These are phyloP conservation scores for Phaeosphaeriaceae sp. DNA, from an alignment of 2,329 filamentous ascomycete species.

Conservation along the genomic window DNA sequence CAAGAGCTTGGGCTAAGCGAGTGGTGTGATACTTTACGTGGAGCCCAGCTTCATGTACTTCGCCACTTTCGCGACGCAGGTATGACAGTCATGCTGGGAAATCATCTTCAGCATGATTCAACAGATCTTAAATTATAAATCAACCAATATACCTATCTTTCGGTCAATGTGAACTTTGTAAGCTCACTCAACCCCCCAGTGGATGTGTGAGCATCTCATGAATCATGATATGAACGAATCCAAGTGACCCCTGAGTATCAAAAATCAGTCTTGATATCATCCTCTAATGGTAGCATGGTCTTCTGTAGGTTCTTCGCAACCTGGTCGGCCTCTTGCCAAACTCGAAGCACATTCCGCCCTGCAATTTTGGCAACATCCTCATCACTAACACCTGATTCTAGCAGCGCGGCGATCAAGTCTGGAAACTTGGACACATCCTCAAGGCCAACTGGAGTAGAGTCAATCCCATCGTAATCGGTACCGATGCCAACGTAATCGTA, in stretches of 20 bases:
- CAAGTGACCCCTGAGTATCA: no score
- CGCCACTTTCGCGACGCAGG: no score
- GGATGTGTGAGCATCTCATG: no score
- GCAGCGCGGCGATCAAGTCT: conserved; percentile 74
- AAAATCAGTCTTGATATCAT: conserved; percentile 41
- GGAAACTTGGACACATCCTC: conserved; percentile 88
- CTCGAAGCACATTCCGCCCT: conserved; percentile 80
- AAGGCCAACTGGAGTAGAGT: conserved; percentile 70
- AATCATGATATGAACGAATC: no score
- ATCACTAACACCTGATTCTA: conserved; percentile 76
- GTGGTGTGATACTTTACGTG: no score
- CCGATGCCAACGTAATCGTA: conserved; percentile 89
- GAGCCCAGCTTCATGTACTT: no score
- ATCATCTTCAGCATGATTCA: no score
- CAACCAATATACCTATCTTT: no score
- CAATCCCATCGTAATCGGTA: conserved; percentile 86
- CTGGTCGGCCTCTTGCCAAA: conserved; percentile 56
- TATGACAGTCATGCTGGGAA: no score
- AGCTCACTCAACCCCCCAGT: no score
- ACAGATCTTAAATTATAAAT: no score
- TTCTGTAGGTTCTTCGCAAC: conserved; percentile 6
- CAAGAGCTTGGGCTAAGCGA: background rate
- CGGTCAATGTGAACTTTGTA: no score
- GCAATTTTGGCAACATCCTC: conserved; percentile 75
- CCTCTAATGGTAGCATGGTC: conserved; percentile 52